Evolutionary conservation across 2,329 filamentous ascomycete genomes (phyloP).

Genomic region (Xenosphaeropsis pyriputrescens): DNA sequence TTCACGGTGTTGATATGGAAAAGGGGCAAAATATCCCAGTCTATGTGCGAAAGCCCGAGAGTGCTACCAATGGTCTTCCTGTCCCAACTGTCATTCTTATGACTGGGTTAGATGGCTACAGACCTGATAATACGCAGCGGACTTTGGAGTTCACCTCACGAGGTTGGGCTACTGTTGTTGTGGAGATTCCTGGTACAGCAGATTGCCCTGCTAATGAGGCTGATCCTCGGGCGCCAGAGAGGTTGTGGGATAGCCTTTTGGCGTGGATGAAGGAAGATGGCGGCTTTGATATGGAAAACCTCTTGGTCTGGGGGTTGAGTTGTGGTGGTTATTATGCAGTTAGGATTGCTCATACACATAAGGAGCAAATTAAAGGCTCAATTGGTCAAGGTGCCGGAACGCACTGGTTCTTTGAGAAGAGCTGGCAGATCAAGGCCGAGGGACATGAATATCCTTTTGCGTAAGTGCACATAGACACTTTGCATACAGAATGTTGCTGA

Average conservation of each 20-base stretch:
- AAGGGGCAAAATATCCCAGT: slow-evolving; percentile 45
- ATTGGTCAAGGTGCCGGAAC: slow-evolving; percentile 49
- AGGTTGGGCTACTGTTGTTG: slow-evolving; percentile 47
- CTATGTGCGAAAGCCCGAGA: slow-evolving; percentile 45
- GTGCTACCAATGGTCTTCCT: slow-evolving; percentile 20
- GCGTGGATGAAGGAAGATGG: slow-evolving; percentile 38
- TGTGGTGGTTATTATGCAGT: slow-evolving; percentile 55
- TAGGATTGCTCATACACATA: slow-evolving; percentile 54
- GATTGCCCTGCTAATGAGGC: slow-evolving; percentile 49
- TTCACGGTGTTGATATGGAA: slow-evolving; percentile 23
- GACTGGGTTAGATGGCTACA: slow-evolving; percentile 47
- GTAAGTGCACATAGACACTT: slow-evolving; percentile 16
- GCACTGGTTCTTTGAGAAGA: slow-evolving; percentile 43
- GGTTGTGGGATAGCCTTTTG: slow-evolving; percentile 46
- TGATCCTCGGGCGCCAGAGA: slow-evolving; percentile 43
- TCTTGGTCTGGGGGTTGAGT: slow-evolving; percentile 51
- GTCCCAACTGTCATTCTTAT: slow-evolving; percentile 38
- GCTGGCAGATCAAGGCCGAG: slow-evolving; percentile 46
- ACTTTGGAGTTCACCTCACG: slow-evolving; percentile 45
- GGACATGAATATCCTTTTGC: slow-evolving; percentile 52
- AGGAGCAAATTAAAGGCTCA: slow-evolving; percentile 31
- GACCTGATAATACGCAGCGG: slow-evolving; percentile 46
- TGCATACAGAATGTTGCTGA: not conserved
- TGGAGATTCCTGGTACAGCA: slow-evolving; percentile 52
- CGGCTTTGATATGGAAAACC: slow-evolving; percentile 37